phyloP scores from a whole-genome alignment of 1,139 yeast species.

The Petasospora fabianii region DNA sequence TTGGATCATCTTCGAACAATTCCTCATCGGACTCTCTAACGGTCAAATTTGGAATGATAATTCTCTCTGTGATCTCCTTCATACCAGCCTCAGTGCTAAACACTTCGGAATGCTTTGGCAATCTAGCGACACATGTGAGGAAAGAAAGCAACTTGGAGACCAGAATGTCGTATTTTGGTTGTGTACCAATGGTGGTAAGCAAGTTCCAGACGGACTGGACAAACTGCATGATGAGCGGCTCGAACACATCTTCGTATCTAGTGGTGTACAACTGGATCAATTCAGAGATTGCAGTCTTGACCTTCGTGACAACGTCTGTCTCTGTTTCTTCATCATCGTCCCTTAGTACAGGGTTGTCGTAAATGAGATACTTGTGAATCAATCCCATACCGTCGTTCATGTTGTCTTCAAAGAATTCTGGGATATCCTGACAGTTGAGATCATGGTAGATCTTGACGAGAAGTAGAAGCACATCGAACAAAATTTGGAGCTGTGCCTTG shows the following conservation, averaged over 20 bases:
- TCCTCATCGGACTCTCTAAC: conserved; percentile 88
- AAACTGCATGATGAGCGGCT: conserved; percentile 68
- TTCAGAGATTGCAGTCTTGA: conserved; percentile 83
- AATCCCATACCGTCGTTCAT: conserved; percentile 73
- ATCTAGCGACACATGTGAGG: conserved; percentile 74
- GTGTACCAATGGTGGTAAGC: conserved; percentile 61
- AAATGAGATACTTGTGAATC: conserved; percentile 74
- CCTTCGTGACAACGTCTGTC: conserved; percentile 64
- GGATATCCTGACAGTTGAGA: conserved; percentile 95
- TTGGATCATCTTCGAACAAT: conserved; percentile 93
- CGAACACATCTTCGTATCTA: conserved; percentile 89
- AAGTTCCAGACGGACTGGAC: conserved; percentile 82
- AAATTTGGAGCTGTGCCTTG: conserved; percentile 45
- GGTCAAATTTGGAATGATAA: conserved; percentile 83
- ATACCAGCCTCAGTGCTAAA: conserved; percentile 68
- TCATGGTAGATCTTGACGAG: conserved; percentile 84
- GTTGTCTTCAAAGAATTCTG: conserved; percentile 96
- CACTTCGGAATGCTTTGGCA: conserved; percentile 59
- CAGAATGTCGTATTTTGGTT: conserved; percentile 78
- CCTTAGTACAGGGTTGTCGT: conserved; percentile 50
- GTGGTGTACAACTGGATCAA: conserved; percentile 81
- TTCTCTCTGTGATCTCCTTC: conserved; percentile 74
- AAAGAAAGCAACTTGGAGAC: conserved; percentile 80
- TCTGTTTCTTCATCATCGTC: conserved; percentile 64
- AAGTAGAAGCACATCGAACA: conserved; percentile 69